Evolutionary conservation across 2,329 filamentous ascomycete species (phyloP), one percentile per base, ranked within the genome.

Genomic region (Colletotrichum musae): DNA sequence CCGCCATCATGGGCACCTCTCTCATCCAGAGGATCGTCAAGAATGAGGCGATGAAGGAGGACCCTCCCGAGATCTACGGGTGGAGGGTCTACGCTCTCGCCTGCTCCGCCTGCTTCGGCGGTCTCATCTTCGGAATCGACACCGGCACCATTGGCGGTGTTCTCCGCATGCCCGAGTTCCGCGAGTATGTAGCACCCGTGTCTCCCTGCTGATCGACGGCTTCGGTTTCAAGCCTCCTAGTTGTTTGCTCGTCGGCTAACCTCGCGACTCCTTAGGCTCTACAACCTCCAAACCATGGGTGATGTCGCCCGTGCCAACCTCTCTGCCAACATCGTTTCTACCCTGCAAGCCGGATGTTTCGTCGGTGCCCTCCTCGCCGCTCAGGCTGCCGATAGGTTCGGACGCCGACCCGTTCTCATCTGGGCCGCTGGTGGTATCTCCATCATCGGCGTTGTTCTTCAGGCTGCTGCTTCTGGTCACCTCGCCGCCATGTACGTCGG

Each of bases 401-500:
- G 87, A 15, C 83, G 87, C 41, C 83, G 84, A 67, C 80, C 80
- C 68, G 86, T 86, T 0, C 84, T 88, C 59, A 80, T 87, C 7
- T 62, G 58, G 68, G 80, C 86, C 36, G 86, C 85, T 5, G 84
- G 85, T 1, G 67, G 81, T 5, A 83, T 89, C 69, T 86, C 84
- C 59, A 70, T 74, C 24, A 60, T 89, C 5, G 88, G 87, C 3
- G 85, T 84, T 1, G 78, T 84, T 41, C 64, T 67, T 24, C 64
- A 67, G 32, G 79, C 64, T 41, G 64, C 64, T 84, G 86, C 45
- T 80, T 62, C 58, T 79, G 70, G 72, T 6, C 83, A 86, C 58
- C 78, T 89, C 21, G 80, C 81, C 13, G 88, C 89, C 83, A 86
- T 90, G 58, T 82, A 90, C 2, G 82, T 86, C 7, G 88, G 87